A percentile compares a stretch with the other conserved stretches of the same genome.
Evolutionary conservation across 306 rosid genomes (phyloP).

Genomic region (Castanea crenata): DNA sequence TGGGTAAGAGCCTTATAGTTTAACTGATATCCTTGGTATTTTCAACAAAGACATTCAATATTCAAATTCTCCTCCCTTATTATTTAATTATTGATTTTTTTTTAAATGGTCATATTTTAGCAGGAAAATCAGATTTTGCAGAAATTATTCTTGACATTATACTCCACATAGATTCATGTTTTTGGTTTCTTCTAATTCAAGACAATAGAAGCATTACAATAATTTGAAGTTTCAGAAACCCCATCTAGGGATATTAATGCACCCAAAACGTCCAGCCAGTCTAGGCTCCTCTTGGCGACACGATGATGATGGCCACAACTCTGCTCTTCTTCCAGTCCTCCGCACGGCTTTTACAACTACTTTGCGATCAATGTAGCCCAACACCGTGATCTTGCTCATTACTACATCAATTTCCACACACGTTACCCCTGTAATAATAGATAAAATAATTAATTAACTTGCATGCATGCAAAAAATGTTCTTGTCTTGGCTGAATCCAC

Average conservation of each 20-base stretch:
- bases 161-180: no score
- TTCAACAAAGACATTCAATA: fast-evolving
- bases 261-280: not conserved
- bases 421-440: constrained; percentile 12
- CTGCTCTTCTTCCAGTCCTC: constrained; percentile 19
- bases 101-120: no score
- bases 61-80: no score
- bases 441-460: not conserved
- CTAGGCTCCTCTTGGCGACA: not conserved
- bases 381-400: constrained; percentile 21
- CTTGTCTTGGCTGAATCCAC: no score
- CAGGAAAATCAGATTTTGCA: no score
- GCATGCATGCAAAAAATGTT: not conserved
- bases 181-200: no score
- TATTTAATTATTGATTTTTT: no score
- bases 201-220: no score
- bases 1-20: no score
- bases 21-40: no score
- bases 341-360: constrained; percentile 5
- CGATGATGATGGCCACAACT: not conserved
- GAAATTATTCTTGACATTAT: no score
- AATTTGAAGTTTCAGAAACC: not conserved
- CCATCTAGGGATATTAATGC: constrained; percentile 10
- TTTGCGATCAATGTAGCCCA: constrained; percentile 17
- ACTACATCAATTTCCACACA: constrained; percentile 21